Percentiles rank a stretch among this genome's conserved stretches.
Evolutionary conservation across 2,329 filamentous ascomycete genomes (phyloP).

Genomic region (Xylaria sp.): DNA sequence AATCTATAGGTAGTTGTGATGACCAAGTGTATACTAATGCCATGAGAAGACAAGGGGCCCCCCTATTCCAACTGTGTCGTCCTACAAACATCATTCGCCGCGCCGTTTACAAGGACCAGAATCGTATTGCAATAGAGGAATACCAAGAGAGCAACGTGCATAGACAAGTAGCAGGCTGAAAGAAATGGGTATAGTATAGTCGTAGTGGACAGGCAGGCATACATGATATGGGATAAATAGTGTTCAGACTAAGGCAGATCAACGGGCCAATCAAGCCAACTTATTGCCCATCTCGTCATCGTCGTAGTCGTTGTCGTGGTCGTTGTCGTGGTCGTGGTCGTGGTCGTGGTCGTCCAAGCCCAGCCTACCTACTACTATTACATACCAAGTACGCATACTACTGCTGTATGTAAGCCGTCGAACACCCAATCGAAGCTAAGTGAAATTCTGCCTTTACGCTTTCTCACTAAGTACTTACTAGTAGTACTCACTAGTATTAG

Average conservation of each 20-base stretch:
- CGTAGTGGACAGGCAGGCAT: not conserved
- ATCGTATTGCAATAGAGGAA: constrained; percentile 10
- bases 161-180: not conserved
- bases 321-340: no score
- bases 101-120: not conserved
- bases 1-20: not conserved
- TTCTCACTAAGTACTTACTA: not conserved
- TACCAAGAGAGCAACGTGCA: constrained; percentile 8
- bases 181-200: constrained; percentile 8
- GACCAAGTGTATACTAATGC: not conserved
- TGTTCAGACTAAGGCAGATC: not conserved
- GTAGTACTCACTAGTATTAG: not conserved
- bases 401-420: not conserved
- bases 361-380: no score
- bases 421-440: not conserved
- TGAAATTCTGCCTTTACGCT: not conserved
- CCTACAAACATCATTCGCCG: constrained; percentile 18
- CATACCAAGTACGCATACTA: no score
- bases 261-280: not conserved
- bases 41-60: not conserved
- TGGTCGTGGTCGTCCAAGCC: no score
- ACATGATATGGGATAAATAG: not conserved
- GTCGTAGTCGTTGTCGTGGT: no score
- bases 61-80: constrained; percentile 2
- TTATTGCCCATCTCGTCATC: not conserved